Conservation (phyloP, 768 basidiomycete species). For the Tulasnella sp. region DNA sequence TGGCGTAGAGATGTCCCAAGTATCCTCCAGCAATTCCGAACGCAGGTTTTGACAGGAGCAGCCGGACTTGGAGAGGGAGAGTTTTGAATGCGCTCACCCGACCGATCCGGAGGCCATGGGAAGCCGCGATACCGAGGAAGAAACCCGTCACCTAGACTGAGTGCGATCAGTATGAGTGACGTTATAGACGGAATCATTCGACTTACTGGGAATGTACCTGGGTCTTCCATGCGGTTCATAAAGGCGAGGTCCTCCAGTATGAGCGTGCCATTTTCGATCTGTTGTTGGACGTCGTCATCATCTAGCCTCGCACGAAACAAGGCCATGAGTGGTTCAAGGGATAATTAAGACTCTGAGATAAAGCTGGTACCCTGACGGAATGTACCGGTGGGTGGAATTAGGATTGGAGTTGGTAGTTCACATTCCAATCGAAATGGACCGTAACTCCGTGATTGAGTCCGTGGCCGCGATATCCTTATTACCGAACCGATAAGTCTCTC, state of each 20-base stretch:
- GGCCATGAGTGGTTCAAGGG: not conserved
- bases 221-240: constrained; percentile 5
- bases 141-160: not conserved
- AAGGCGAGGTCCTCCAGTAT: not conserved
- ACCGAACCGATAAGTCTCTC: not conserved
- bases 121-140: not conserved
- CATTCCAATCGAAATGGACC: not conserved
- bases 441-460: not conserved
- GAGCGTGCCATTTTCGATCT: constrained; percentile 24
- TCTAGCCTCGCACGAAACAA: constrained; percentile 3
- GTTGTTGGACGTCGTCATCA: constrained; percentile 18
- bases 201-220: constrained; percentile 1
- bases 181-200: not conserved
- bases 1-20: constrained; percentile 32
- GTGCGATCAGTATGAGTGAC: not conserved
- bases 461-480: not conserved
- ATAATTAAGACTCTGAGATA: not conserved
- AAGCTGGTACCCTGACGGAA: not conserved
- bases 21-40: constrained; percentile 36
- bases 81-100: not conserved
- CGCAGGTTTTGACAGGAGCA: constrained; percentile 4
- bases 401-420: not conserved
- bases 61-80: not conserved
- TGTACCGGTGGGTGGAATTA: not conserved
- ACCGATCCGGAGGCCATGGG: not conserved